Percentiles rank a stretch among this genome's conserved stretches.
Evolutionary conservation across 345 rosid species (phyloP).

Genomic region (Bretschneidera sinensis): DNA sequence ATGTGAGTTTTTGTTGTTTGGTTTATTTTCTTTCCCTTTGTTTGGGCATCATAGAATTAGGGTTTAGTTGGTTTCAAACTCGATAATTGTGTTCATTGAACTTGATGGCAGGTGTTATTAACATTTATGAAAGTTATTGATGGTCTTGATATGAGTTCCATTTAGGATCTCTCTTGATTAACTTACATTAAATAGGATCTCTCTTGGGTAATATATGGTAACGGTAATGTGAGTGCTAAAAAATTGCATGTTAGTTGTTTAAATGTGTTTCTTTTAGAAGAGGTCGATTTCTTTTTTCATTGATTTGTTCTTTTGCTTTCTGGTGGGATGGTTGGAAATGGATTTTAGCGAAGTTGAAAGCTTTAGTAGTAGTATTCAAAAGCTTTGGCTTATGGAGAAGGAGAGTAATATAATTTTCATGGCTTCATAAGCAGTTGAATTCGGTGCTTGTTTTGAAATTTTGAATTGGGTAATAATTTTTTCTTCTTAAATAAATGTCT

Average conservation of each 20-base stretch:
- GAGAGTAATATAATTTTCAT: too few relatives aligned
- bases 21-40: not conserved
- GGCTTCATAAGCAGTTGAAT: not conserved
- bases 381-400: not conserved
- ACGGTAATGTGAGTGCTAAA: not conserved
- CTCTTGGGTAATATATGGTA: not conserved
- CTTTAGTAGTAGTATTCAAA: not conserved
- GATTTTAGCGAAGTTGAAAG: too few relatives aligned
- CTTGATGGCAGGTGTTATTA: not conserved
- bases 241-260: too few relatives aligned
- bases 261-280: too few relatives aligned
- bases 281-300: too few relatives aligned
- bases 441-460: too few relatives aligned
- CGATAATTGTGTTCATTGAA: not conserved
- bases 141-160: not conserved
- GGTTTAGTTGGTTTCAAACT: not conserved
- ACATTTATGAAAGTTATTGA: not conserved
- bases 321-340: too few relatives aligned
- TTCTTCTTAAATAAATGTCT: too few relatives aligned
- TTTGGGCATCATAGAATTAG: not conserved
- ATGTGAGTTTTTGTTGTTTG: not conserved
- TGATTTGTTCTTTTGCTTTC: too few relatives aligned
- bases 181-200: too few relatives aligned
- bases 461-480: too few relatives aligned
- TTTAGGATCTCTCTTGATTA: too few relatives aligned